Evolutionary conservation across 306 rosid species (phyloP), one percentile per base, ranked within the genome.

Genomic region (Corylus heterophylla): DNA sequence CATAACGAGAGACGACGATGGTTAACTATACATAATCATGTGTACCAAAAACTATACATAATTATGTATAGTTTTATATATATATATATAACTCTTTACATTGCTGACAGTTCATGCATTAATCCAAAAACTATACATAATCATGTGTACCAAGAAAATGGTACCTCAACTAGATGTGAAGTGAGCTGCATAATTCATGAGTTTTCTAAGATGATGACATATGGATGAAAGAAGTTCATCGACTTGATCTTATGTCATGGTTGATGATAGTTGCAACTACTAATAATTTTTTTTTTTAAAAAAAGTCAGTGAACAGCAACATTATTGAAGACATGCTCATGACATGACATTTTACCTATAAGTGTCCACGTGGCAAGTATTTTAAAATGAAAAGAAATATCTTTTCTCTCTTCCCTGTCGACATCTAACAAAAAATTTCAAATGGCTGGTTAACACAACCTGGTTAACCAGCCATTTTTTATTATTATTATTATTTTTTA

Each of bases 301-400:
- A 14, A 35, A 74, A 74, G 71, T 27, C 1, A 8, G 58, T 25
- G 73, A 69, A 55, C 29, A 16, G 74, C 20, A 47, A 14, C 76
- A 78, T 82, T 59, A 73, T 77, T 73, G 76, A 73, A 25, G 54
- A 74, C 61, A 67, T 58, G 79, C 35, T 78, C 61, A 74, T 74
- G 67, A 50, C 79, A 50, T 68, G 47, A 48, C 25, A 22, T 22
- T 22, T 22, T 22, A 22, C 25, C 25, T 22, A 22, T 22, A 22
- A 22, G 0, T 22, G 25, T 22, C 25, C 25, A 22, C 25, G 25
- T 22, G 25, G 25, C 25, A 22, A 22, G 25, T 22, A 22, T 22
- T 22, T 22, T 22, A 64, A 37, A 64, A 35, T 35, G 17, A 14
- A 29, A 74, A 74, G 63, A 22, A 22, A 22, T 22, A 22, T 22